Percentiles rank a stretch among this genome's conserved stretches.
These are phyloP conservation scores for Dictyostelium firmibasis DNA, from an alignment of 78 protist genomes.

Conservation along the genomic window DNA sequence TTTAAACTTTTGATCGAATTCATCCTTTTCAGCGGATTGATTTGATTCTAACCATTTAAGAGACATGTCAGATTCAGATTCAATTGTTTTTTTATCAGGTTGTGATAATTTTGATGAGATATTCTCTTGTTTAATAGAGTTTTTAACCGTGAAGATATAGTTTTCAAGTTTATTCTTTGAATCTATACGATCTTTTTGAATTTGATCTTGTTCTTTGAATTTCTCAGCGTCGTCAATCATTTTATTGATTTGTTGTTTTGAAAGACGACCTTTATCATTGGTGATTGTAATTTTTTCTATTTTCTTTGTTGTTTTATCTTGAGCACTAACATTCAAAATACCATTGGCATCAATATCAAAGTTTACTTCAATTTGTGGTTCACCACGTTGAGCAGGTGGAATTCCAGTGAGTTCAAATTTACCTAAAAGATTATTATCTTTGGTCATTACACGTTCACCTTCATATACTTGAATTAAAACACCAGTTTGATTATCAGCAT, in stretches of 20 bases:
- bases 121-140: conserved; percentile 57
- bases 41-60: conserved; percentile 84
- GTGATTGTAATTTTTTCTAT: conserved; percentile 93
- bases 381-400: conserved; percentile 98
- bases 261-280: conserved; percentile 96
- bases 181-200: conserved; percentile 67
- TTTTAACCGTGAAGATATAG: conserved; percentile 86
- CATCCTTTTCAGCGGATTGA: conserved; percentile 90
- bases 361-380: conserved; percentile 97
- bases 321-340: conserved; percentile 96
- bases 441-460: conserved; percentile 96
- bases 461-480: conserved; percentile 95
- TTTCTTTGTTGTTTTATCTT: conserved; percentile 93
- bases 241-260: conserved; percentile 93
- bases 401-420: conserved; percentile 96
- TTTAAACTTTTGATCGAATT: conserved; percentile 91
- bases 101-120: conserved; percentile 86
- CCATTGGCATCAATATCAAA: conserved; percentile 96
- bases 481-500: conserved; percentile 96
- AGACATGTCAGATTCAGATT: conserved; percentile 87
- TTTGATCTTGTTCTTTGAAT: conserved; percentile 91
- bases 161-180: conserved; percentile 93
- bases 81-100: conserved; percentile 88
- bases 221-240: conserved; percentile 97
- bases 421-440: conserved; percentile 96